phyloP scores from a whole-genome alignment of 352 stramenopile genomes.

The Globisporangium ultimum region DNA sequence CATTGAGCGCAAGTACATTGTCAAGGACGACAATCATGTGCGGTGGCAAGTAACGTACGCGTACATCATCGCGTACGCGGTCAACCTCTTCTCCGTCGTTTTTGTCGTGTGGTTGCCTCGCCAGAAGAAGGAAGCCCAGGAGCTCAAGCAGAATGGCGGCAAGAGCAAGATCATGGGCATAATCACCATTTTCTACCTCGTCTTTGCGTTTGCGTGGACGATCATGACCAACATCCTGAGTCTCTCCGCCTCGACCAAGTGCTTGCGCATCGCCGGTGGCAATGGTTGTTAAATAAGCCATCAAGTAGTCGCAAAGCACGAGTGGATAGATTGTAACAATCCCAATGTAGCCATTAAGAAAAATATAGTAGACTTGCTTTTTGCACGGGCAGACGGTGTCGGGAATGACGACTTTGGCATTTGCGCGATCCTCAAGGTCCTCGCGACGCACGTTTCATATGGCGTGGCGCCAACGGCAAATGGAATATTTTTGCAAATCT shows the following conservation, averaged over 20 bases:
- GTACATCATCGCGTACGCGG: slow-evolving; percentile 54
- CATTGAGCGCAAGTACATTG: slow-evolving; percentile 42
- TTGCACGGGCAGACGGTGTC: no score
- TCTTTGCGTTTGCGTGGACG: slow-evolving; percentile 50
- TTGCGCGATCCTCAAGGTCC: no score
- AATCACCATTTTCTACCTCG: slow-evolving; percentile 32
- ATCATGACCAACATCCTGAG: slow-evolving; percentile 62
- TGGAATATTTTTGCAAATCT: no score
- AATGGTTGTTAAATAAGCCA: slow-evolving; percentile 20
- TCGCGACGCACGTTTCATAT: no score
- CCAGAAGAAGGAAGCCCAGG: slow-evolving; percentile 48
- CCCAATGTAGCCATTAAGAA: no score
- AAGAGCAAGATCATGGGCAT: slow-evolving; percentile 38
- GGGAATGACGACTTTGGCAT: no score
- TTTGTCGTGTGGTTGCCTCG: slow-evolving; percentile 46
- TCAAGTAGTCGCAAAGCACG: no score
- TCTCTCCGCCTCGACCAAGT: slow-evolving; percentile 48
- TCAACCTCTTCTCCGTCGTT: slow-evolving; percentile 40
- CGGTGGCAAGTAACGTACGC: slow-evolving; percentile 47
- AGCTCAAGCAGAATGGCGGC: slow-evolving; percentile 33
- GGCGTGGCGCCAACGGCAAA: no score
- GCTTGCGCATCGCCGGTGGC: slow-evolving; percentile 45
- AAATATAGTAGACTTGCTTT: no score
- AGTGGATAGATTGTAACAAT: no score
- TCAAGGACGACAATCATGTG: slow-evolving; percentile 35